Base-by-base conservation (phyloP, 352 stramenopile genomes). In the Globisporangium barbulae region DNA sequence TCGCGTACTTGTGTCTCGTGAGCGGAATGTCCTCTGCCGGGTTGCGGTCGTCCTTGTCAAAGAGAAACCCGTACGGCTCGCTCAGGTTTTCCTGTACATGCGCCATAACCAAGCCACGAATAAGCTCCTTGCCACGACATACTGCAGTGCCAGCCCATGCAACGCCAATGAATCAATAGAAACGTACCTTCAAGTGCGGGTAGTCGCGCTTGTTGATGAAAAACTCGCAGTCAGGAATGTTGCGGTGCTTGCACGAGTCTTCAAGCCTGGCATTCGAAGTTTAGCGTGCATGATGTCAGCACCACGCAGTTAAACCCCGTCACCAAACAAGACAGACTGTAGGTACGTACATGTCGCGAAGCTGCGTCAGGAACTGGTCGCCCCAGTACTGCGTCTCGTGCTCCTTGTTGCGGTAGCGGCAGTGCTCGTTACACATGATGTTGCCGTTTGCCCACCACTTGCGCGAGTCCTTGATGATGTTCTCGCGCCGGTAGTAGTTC, bases 191-290 rank as follows among this genome's bases (percentile, higher is more conserved):
- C 28, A 99, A 79, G 65, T 99, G 97, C 33, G 97, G 97, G 75
- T 99, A 99, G 76, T 99, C 96, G 52, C 97, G 86, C 75, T 99
- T 99, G 84, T 99, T 99, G 69, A 99, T 96, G 81, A 99, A 99
- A 67, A 99, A 99, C 74, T 99, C 97, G 72, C 96, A 99, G 75
- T 99, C 97, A 4, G 97, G 92, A 53, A 99, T 92, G 47, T 92
- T 75, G 37, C 97, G 89, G 60, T 98, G 73, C 64, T 91, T 85
- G 81, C 97, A 99, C 7, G 93, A 81, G 68, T 98, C 94, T 60
- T 98, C 96, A 8, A 99, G 79, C 72, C 79, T 88, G 30, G 2
- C 4, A 59, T 33, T 28, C 25, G 25, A 13, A 33, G 25, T 28
- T 28, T 28, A 37, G 31, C 31, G 31, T 10, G 31, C 31, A 37